Percentiles rank a stretch among this genome's conserved stretches.
Evolutionary conservation across 2,329 filamentous ascomycete genomes (phyloP).

Genomic region (Cercospora janseana): DNA sequence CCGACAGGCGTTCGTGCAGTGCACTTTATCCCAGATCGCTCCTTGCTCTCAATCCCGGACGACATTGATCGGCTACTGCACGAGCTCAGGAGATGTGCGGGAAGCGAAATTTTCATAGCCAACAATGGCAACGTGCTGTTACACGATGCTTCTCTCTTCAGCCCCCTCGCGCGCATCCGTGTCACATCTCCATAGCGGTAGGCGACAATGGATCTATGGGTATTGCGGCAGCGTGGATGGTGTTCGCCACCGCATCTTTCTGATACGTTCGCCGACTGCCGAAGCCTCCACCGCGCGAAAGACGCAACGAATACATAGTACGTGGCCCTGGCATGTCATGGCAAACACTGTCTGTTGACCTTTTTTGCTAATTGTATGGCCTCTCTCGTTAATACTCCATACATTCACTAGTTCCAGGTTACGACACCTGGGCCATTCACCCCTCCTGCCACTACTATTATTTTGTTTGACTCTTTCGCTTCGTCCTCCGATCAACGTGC

Average conservation of each 20-base stretch:
- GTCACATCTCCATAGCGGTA: constrained; percentile 8
- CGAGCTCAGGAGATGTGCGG: constrained; percentile 6
- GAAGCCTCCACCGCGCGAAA: constrained; percentile 6
- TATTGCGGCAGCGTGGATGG: not conserved
- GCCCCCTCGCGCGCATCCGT: constrained; percentile 14
- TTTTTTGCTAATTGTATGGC: not conserved
- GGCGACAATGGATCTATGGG: constrained; percentile 6
- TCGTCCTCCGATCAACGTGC: not conserved
- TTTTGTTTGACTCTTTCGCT: not conserved
- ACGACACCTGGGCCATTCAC: constrained; percentile 3
- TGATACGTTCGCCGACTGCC: constrained; percentile 13
- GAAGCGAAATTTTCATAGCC: constrained; percentile 13
- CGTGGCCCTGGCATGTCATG: constrained; percentile 10
- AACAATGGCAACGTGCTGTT: constrained; percentile 5
- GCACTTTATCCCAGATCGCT: constrained; percentile 5
- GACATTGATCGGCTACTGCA: constrained; percentile 5
- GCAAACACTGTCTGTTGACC: constrained; percentile 10
- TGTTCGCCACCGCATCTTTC: constrained; percentile 11
- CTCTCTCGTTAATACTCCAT: constrained; percentile 7
- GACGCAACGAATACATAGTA: constrained; percentile 12
- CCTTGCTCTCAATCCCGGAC: constrained; percentile 15
- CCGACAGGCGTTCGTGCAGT: constrained; percentile 8
- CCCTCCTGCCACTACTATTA: not conserved
- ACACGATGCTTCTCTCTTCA: constrained; percentile 17
- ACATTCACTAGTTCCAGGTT: constrained; percentile 9